Evolutionary conservation across 2,329 filamentous ascomycete species (phyloP).

Genomic region (Zymoseptoria crescenta): DNA sequence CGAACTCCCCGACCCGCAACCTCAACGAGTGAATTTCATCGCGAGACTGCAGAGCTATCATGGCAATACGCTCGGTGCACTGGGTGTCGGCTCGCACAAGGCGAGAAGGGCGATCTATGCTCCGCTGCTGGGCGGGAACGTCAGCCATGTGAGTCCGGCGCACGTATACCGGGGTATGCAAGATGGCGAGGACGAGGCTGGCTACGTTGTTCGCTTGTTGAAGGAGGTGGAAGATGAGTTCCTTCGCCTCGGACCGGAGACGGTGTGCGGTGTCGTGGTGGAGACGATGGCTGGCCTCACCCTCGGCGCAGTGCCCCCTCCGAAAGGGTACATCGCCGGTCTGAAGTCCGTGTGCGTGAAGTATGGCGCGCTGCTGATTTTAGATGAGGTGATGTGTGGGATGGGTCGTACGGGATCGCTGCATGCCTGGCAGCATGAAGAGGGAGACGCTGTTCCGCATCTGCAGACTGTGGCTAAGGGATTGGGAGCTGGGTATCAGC

Average conservation of each 20-base stretch:
- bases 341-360: slow-evolving; percentile 48
- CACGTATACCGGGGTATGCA: slow-evolving; percentile 33
- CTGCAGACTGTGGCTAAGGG: slow-evolving; percentile 58
- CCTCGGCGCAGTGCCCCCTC: slow-evolving; percentile 43
- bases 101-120: slow-evolving; percentile 30
- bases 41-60: slow-evolving; percentile 42
- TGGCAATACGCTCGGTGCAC: slow-evolving; percentile 43
- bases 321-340: slow-evolving; percentile 48
- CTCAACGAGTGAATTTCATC: slow-evolving; percentile 37
- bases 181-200: slow-evolving; percentile 32
- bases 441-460: slow-evolving; percentile 46
- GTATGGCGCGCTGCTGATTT: slow-evolving; percentile 48
- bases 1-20: slow-evolving; percentile 37
- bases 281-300: slow-evolving; percentile 44
- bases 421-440: slow-evolving; percentile 26
- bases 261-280: slow-evolving; percentile 43
- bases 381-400: slow-evolving; percentile 41
- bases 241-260: slow-evolving; percentile 38
- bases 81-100: slow-evolving; percentile 35
- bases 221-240: slow-evolving; percentile 45
- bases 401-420: slow-evolving; percentile 24
- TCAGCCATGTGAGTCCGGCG: slow-evolving; percentile 23
- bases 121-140: slow-evolving; percentile 23
- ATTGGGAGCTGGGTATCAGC: slow-evolving; percentile 53
- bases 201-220: slow-evolving; percentile 36